Conservation (phyloP, 164 flowering plant genomes). For the Vitis riparia region DNA sequence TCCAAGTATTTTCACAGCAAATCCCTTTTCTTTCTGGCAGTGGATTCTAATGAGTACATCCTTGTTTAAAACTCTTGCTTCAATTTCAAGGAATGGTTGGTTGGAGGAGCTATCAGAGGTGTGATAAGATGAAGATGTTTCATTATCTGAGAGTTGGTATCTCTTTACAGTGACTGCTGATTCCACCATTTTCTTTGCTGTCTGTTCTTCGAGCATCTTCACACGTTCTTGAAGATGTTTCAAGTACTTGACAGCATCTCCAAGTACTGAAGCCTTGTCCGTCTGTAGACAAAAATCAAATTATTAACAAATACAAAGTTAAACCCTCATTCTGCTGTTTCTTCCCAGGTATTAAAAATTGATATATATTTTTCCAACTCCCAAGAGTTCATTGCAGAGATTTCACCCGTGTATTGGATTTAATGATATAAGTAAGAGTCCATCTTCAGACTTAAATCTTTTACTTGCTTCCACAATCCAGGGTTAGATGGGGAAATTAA, state of each 20-base stretch:
- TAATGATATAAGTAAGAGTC: no score
- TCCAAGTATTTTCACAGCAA: constrained; percentile 20
- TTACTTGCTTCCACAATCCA: no score
- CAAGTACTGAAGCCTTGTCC: constrained; percentile 47
- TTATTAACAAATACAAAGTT: no score
- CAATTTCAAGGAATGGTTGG: constrained; percentile 48
- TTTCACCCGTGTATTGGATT: no score
- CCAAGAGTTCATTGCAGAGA: no score
- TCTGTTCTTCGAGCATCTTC: constrained; percentile 33
- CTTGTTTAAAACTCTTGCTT: constrained; percentile 38
- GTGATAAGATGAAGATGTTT: constrained; percentile 28
- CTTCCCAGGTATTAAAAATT: no score
- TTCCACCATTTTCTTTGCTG: constrained; percentile 19
- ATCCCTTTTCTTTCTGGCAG: constrained; percentile 38
- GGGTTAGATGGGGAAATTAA: no score
- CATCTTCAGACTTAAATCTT: no score
- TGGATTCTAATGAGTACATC: constrained; percentile 45
- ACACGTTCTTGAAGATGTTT: constrained; percentile 40
- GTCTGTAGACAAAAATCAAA: constrained; percentile 19
- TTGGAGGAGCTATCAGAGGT: constrained; percentile 8
- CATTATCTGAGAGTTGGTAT: constrained; percentile 21
- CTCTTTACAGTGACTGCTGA: constrained; percentile 24
- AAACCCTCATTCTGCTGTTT: no score
- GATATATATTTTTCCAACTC: no score
- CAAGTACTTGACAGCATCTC: constrained; percentile 38